phyloP scores from a whole-genome alignment of 257 asterid genomes.

The Phtheirospermum japonicum region DNA sequence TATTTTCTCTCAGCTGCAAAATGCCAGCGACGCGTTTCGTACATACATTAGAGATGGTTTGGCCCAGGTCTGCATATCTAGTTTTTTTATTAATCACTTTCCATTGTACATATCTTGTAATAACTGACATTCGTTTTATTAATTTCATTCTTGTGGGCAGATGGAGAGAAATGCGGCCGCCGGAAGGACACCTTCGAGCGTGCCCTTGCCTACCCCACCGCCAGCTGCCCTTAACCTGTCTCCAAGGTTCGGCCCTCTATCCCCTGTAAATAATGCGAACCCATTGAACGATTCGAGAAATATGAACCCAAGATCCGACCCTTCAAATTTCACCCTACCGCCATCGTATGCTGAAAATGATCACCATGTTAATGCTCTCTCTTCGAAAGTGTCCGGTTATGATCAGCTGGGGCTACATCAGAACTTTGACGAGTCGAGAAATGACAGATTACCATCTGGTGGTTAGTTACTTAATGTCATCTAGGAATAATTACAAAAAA shows the following conservation, averaged over 20 bases:
- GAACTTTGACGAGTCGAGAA: slow-evolving; percentile 59
- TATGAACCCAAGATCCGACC: slow-evolving; percentile 56
- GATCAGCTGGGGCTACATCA: slow-evolving; percentile 54
- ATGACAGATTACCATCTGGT: slow-evolving; percentile 79
- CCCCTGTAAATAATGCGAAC: slow-evolving; percentile 70
- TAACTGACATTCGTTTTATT: neutral
- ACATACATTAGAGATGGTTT: slow-evolving; percentile 96
- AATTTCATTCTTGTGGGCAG: slow-evolving; percentile 41
- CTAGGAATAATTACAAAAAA: neutral
- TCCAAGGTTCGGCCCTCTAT: slow-evolving; percentile 66
- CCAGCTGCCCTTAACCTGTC: slow-evolving; percentile 73
- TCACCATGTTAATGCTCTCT: slow-evolving; percentile 36
- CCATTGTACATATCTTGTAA: neutral
- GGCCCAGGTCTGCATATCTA: slow-evolving; percentile 63
- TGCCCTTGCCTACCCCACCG: slow-evolving; percentile 93
- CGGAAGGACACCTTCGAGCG: slow-evolving; percentile 97
- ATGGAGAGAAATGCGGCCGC: slow-evolving; percentile 99
- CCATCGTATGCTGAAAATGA: slow-evolving; percentile 79
- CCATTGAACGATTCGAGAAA: slow-evolving; percentile 55
- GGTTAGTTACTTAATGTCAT: slow-evolving; percentile 39
- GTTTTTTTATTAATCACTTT: slow-evolving; percentile 3
- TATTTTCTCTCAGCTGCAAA: slow-evolving; percentile 92
- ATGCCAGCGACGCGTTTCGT: slow-evolving; percentile 96
- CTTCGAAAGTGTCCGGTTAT: slow-evolving; percentile 43
- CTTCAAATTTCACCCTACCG: slow-evolving; percentile 74